Conservation (phyloP, 2,329 filamentous ascomycete genomes). For the Zalaria obscura region DNA sequence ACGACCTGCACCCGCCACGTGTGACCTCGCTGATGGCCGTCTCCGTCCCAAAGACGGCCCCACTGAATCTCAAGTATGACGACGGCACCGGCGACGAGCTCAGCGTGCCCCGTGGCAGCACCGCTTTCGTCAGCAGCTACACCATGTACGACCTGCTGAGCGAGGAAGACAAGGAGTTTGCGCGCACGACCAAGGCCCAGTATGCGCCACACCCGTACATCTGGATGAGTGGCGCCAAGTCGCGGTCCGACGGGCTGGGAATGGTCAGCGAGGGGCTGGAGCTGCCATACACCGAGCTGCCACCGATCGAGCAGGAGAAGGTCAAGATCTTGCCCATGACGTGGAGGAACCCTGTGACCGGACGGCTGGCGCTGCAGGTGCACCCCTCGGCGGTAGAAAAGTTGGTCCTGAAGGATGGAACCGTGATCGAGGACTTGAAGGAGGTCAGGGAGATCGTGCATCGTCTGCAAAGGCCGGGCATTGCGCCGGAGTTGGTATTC, state of each 20-base stretch:
- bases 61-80: slow-evolving; percentile 58
- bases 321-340: slow-evolving; percentile 62
- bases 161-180: slow-evolving; percentile 52
- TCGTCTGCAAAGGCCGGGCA: slow-evolving; percentile 55
- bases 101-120: slow-evolving; percentile 58
- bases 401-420: slow-evolving; percentile 52
- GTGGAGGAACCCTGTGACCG: slow-evolving; percentile 63
- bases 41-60: slow-evolving; percentile 51
- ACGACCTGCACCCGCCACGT: slow-evolving; percentile 58
- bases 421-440: slow-evolving; percentile 52
- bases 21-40: slow-evolving; percentile 63
- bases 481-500: slow-evolving; percentile 54
- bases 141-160: slow-evolving; percentile 56
- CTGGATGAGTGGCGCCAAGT: slow-evolving; percentile 61
- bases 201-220: slow-evolving; percentile 71
- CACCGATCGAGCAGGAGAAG: slow-evolving; percentile 49
- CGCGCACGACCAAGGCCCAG: slow-evolving; percentile 51
- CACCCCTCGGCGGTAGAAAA: slow-evolving; percentile 59
- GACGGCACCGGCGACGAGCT: slow-evolving; percentile 54
- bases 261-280: slow-evolving; percentile 53
- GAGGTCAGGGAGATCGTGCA: slow-evolving; percentile 58
- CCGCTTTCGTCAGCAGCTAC: slow-evolving; percentile 60
- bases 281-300: slow-evolving; percentile 43
- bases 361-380: slow-evolving; percentile 54
- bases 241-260: slow-evolving; percentile 56